Percentiles rank a stretch among this genome's conserved stretches.
Evolutionary conservation across 305 asterid genomes (phyloP).

Genomic region (Rubia tinctorum): DNA sequence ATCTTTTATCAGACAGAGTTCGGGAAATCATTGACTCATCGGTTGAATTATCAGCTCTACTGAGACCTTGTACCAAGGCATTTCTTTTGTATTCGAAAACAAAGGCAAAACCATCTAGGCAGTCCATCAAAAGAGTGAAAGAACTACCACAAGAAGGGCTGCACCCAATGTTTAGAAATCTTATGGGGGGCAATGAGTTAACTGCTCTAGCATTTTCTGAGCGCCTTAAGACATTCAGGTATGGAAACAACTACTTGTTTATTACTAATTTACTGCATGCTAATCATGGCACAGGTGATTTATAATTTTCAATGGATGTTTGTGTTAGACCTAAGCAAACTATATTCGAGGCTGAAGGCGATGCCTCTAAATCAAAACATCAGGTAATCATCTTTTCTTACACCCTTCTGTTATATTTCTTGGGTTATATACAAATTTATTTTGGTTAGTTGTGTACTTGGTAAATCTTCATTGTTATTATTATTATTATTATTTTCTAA

Average conservation of each 20-base stretch:
- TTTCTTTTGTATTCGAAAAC: slow-evolving; percentile 71
- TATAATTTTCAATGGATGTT: slow-evolving; percentile 18
- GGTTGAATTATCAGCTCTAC: slow-evolving; percentile 59
- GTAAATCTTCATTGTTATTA: background rate
- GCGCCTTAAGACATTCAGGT: slow-evolving; percentile 81
- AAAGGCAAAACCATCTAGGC: slow-evolving; percentile 79
- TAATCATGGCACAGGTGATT: slow-evolving; percentile 7
- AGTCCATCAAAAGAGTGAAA: slow-evolving; percentile 76
- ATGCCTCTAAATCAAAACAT: slow-evolving; percentile 69
- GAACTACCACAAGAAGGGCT: slow-evolving; percentile 82
- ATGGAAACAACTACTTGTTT: slow-evolving; percentile 11
- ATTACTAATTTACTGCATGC: background rate
- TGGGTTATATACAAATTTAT: background rate
- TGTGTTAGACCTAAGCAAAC: slow-evolving; percentile 76
- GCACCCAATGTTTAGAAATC: slow-evolving; percentile 72
- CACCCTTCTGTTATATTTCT: slow-evolving; percentile 3
- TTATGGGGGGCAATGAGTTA: slow-evolving; percentile 67
- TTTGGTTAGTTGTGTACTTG: slow-evolving; percentile 7
- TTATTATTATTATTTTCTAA: background rate
- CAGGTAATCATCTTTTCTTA: slow-evolving; percentile 36
- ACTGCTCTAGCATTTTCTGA: slow-evolving; percentile 92
- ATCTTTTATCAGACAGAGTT: slow-evolving; percentile 80
- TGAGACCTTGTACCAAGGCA: slow-evolving; percentile 63
- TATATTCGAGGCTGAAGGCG: slow-evolving; percentile 93
- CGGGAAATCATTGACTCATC: slow-evolving; percentile 78